Evolutionary conservation across 1,284 basidiomycete genomes (phyloP), one percentile per base, ranked within the genome.

Genomic region (Boletus mariae): DNA sequence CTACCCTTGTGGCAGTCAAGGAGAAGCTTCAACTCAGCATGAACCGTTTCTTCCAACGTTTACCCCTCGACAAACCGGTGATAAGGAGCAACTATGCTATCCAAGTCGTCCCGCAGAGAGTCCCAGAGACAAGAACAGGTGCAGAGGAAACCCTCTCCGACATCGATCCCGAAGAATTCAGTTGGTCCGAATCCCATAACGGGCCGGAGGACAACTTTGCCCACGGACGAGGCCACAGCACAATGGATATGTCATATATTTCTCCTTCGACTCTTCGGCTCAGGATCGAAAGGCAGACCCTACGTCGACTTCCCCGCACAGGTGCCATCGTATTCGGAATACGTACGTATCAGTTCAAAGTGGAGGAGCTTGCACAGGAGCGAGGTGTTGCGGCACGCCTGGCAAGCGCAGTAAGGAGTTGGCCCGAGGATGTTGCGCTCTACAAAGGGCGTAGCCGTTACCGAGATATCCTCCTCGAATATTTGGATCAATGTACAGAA

Each of bases 251-350:
- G 43, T 49, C 71, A 40, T 31, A 55, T 57, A 26, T 69, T 11
- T 69, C 68, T n/a, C 73, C 80, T 23, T 71, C 75, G 26, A 79
- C 73, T 41, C 69, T 90, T 42, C 78, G 80, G 11, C 70, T 90
- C 51, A 75, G 90, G 47, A 79, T 79, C 11, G 90, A 92, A 64
- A 74, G 87, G 34, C 89, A 92, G 71, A 87, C 84, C 10, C 70
- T 92, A 49, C 75, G 90, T 35, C 75, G 90, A 25, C 75, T 90
- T 15, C 79, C 83, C 2, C 72, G 75, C 10, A 83, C 79, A 25
- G 88, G 89, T 2, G 85, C 82, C 13, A 76, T 92, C 41, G 73
- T 87, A n/a, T 92, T 92, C 66, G 87, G 84, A 40, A 87, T 92
- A 60, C 76, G 87, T 15, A 87, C 86, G 35, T 89, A 91, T 66